A percentile compares a stretch with the other conserved stretches of the same genome.
Evolutionary conservation across 1,284 basidiomycete genomes (phyloP).

Genomic region (Malassezia cuniculi): DNA sequence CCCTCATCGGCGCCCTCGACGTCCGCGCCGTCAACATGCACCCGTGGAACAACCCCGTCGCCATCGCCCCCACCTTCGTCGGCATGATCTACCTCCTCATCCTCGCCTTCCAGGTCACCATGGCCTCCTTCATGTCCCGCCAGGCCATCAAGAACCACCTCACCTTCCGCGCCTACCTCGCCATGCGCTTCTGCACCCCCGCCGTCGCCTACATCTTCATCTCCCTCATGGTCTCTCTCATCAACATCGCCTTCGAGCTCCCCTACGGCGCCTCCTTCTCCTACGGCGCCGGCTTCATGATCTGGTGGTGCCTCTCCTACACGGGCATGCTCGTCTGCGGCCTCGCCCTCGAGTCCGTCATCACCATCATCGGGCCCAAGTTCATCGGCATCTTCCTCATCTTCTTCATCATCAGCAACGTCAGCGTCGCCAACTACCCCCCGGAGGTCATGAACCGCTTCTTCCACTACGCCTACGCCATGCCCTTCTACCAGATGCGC

Average conservation of each 20-base stretch:
- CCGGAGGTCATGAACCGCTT: conserved; percentile 22
- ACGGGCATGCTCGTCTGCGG: conserved; percentile 30
- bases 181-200: conserved; percentile 26
- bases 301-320: conserved; percentile 27
- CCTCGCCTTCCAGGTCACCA: conserved; percentile 43
- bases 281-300: conserved; percentile 39
- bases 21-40: conserved; percentile 53
- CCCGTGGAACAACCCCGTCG: conserved; percentile 60
- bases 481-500: conserved; percentile 37
- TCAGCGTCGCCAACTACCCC: conserved; percentile 26
- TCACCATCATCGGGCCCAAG: conserved; percentile 25
- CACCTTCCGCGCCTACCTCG: conserved; percentile 21
- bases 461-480: conserved; percentile 30
- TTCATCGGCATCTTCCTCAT: conserved; percentile 33
- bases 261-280: conserved; percentile 23
- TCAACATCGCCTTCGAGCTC: conserved; percentile 36
- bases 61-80: conserved; percentile 60
- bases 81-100: conserved; percentile 64
- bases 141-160: conserved; percentile 24
- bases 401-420: conserved; percentile 36
- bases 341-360: conserved; percentile 23
- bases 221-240: conserved; percentile 32
- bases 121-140: conserved; percentile 25
- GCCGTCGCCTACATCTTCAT: conserved; percentile 24
- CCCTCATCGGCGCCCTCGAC: conserved; percentile 52